phyloP scores from a whole-genome alignment of 2,329 filamentous ascomycete genomes.

The Pseudopyrenochaeta lycopersici region DNA sequence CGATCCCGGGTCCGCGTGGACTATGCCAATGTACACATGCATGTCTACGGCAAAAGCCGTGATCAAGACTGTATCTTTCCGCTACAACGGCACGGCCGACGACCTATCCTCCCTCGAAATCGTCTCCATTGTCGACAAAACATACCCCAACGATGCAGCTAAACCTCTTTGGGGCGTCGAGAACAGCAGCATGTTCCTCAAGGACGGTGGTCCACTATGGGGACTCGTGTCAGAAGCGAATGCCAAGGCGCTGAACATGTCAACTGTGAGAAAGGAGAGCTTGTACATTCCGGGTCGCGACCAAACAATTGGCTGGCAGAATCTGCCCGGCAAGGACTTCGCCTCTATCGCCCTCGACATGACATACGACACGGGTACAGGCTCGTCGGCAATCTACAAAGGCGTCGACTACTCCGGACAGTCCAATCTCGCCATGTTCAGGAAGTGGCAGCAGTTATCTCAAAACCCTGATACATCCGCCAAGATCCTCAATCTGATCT shows the following conservation, averaged over 20 bases:
- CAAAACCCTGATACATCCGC: conserved; percentile 31
- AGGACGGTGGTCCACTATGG: conserved; percentile 50
- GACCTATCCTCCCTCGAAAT: conserved; percentile 49
- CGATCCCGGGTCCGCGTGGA: conserved; percentile 53
- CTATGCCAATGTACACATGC: conserved; percentile 54
- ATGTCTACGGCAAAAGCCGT: conserved; percentile 52
- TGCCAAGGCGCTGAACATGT: conserved; percentile 42
- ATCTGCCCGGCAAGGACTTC: conserved; percentile 49
- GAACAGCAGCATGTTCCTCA: conserved; percentile 29
- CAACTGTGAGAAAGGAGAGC: conserved; percentile 38
- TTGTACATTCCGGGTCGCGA: conserved; percentile 45
- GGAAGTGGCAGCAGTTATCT: conserved; percentile 52
- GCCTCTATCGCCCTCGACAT: conserved; percentile 30
- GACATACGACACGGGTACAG: conserved; percentile 15
- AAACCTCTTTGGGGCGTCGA: conserved; percentile 52
- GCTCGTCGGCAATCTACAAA: not conserved
- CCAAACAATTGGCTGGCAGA: conserved; percentile 22
- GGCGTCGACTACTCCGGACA: conserved; percentile 47
- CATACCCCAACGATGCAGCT: conserved; percentile 41
- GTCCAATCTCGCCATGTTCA: conserved; percentile 53
- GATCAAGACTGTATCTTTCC: conserved; percentile 57
- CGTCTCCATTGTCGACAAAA: conserved; percentile 47
- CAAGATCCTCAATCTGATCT: conserved; percentile 55
- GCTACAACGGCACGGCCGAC: conserved; percentile 48
- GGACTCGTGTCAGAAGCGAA: conserved; percentile 49